These are phyloP conservation scores for Tranzscheliella williamsii DNA, from an alignment of 1,284 basidiomycete genomes.

Conservation along the genomic window DNA sequence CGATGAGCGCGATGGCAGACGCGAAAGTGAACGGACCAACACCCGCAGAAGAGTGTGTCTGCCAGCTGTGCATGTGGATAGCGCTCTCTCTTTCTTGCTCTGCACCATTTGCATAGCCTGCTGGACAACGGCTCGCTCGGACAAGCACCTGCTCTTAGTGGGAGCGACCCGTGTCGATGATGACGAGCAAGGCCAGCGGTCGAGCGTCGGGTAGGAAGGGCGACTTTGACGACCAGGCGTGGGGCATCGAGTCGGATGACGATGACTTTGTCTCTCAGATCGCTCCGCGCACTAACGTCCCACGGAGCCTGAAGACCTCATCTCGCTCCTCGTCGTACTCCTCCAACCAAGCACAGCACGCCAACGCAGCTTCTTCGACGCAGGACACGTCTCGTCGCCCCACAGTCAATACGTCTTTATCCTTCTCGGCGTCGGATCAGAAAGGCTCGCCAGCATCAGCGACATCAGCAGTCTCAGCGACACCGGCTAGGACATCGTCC, in stretches of 20 bases:
- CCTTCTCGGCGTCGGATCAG: background rate
- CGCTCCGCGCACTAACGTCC: conserved; percentile 25
- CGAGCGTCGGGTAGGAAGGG: background rate
- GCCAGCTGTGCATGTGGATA: no score
- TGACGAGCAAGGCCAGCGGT: background rate
- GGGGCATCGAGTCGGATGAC: conserved; percentile 58
- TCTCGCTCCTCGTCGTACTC: conserved; percentile 28
- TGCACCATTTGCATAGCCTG: no score
- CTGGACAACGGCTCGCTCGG: no score
- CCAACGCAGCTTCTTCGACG: background rate
- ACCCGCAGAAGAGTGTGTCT: no score
- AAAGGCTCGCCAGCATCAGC: conserved; percentile 3
- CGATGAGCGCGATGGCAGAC: no score
- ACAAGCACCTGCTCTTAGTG: no score
- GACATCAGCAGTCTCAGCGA: no score
- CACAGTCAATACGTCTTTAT: background rate
- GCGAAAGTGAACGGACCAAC: no score
- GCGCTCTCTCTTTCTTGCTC: no score
- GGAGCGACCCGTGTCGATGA: no score
- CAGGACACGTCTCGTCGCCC: background rate
- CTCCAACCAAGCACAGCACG: conserved; percentile 5
- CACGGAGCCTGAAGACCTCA: conserved; percentile 19
- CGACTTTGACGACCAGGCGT: conserved; percentile 57
- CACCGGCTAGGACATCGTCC: conserved; percentile 1
- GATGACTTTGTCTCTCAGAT: conserved; percentile 56